Evolutionary conservation across 768 basidiomycete genomes (phyloP).

Genomic region (Tulasnella sp.): DNA sequence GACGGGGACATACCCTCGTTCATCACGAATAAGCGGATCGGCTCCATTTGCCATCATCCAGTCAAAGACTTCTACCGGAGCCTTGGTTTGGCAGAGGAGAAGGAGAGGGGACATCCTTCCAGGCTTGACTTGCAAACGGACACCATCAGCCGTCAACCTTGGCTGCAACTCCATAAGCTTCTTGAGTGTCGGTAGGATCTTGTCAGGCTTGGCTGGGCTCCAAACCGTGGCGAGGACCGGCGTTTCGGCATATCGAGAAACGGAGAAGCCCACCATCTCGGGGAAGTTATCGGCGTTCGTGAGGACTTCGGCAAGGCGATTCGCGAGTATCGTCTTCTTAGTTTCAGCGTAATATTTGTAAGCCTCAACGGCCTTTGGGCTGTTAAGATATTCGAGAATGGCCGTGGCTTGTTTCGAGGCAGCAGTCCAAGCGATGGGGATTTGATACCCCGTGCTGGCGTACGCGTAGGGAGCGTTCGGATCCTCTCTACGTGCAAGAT

Average conservation of each 20-base stretch:
- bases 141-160: conserved; percentile 42
- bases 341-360: conserved; percentile 50
- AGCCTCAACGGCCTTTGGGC: conserved; percentile 48
- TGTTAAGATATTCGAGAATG: conserved; percentile 48
- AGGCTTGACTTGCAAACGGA: conserved; percentile 49
- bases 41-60: too few species aligned
- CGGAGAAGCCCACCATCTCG: conserved; percentile 51
- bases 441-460: conserved; percentile 10
- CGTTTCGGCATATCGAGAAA: conserved; percentile 50
- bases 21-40: too few species aligned
- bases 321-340: conserved; percentile 45
- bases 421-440: conserved; percentile 48
- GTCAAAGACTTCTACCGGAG: conserved; percentile 36
- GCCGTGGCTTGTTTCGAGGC: conserved; percentile 32
- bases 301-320: conserved; percentile 43
- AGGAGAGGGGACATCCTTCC: conserved; percentile 38
- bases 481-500: conserved; percentile 52
- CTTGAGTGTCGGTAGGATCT: conserved; percentile 40
- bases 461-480: conserved; percentile 42
- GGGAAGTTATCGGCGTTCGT: conserved; percentile 46
- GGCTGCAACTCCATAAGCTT: conserved; percentile 46
- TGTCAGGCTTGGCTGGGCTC: background rate
- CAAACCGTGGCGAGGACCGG: conserved; percentile 48
- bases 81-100: conserved; percentile 42
- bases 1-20: too few species aligned